Conservation (phyloP, 768 basidiomycete species). For the Tubosaeta sp. region DNA sequence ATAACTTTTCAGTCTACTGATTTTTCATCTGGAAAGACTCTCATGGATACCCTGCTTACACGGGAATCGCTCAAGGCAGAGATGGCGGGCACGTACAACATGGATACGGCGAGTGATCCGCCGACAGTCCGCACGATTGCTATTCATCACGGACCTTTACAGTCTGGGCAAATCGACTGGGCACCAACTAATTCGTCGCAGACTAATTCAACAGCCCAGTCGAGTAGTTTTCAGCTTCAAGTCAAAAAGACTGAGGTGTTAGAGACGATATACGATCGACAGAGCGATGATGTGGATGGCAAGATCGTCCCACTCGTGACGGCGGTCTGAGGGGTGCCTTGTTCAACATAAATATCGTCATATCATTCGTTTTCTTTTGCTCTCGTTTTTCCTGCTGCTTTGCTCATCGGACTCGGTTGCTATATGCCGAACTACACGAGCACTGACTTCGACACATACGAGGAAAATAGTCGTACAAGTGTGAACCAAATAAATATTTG, state of each 20-base stretch:
- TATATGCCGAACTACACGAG: too few species aligned
- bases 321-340: neutral
- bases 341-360: neutral
- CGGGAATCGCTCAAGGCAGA: slow-evolving; percentile 4
- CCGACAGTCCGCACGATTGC: neutral
- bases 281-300: neutral
- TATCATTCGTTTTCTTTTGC: neutral
- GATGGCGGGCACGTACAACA: slow-evolving; percentile 11
- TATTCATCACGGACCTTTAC: neutral
- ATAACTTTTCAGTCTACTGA: neutral
- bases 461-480: too few species aligned
- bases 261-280: neutral
- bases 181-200: neutral
- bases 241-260: neutral
- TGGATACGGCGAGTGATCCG: slow-evolving; percentile 20
- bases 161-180: slow-evolving; percentile 5
- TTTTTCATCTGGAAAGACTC: neutral
- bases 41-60: slow-evolving; percentile 10
- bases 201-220: neutral
- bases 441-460: too few species aligned
- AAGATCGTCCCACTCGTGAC: neutral
- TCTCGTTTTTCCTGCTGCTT: neutral
- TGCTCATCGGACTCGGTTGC: neutral
- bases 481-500: too few species aligned
- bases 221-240: neutral